Conservation (phyloP, 2,329 filamentous ascomycete genomes). For the Clarireedia paspali region DNA sequence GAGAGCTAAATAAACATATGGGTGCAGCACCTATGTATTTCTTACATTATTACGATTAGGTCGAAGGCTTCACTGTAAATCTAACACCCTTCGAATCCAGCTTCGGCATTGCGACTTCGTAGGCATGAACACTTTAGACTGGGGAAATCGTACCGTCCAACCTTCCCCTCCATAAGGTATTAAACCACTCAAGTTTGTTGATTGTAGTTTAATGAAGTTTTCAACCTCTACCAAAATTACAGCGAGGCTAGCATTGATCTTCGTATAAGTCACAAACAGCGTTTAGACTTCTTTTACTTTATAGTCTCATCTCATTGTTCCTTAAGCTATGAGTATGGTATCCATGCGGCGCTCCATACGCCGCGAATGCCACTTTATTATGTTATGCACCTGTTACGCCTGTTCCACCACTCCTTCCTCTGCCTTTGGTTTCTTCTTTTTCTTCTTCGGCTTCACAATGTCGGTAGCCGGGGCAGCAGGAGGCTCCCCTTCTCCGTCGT, state of each 20-base stretch:
- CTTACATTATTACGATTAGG: too few relatives aligned
- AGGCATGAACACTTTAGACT: too few relatives aligned
- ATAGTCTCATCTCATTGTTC: background rate
- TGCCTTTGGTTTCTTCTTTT: conserved; percentile 33
- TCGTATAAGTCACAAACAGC: background rate
- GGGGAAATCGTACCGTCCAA: too few relatives aligned
- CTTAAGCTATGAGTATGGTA: conserved; percentile 2
- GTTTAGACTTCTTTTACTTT: background rate
- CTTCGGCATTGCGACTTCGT: too few relatives aligned
- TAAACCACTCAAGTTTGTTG: too few relatives aligned
- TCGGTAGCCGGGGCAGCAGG: conserved; percentile 10
- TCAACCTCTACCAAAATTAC: too few relatives aligned
- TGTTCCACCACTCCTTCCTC: conserved; percentile 11
- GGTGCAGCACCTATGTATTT: too few relatives aligned
- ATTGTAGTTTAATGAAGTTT: too few relatives aligned
- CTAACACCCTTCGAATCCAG: background rate
- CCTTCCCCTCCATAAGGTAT: too few relatives aligned
- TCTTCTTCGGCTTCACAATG: conserved; percentile 37
- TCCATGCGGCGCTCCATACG: conserved; percentile 8
- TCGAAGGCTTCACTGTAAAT: background rate
- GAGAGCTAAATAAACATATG: too few relatives aligned
- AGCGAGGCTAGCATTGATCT: too few relatives aligned
- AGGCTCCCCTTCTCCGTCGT: conserved; percentile 19
- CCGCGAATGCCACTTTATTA: conserved; percentile 7
- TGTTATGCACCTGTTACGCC: conserved; percentile 7